Evolutionary conservation across 106 monocot genomes (phyloP).

Genomic region (Acorus gramineus): DNA sequence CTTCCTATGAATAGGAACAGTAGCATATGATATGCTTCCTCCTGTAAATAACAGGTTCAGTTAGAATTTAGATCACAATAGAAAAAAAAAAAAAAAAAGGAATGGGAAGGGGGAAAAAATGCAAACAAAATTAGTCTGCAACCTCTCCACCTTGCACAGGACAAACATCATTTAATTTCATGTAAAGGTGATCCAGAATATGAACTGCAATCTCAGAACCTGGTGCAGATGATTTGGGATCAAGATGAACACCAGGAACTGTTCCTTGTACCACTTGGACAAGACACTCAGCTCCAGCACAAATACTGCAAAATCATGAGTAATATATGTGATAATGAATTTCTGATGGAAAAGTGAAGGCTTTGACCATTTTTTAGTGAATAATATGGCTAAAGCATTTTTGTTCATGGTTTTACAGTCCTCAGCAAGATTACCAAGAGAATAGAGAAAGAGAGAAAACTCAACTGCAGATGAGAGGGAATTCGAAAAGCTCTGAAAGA

Average conservation of each 20-base stretch:
- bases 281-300: slow-evolving; percentile 69
- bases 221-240: slow-evolving; percentile 23
- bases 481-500: too few species aligned
- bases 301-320: slow-evolving; percentile 41
- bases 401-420: too few species aligned
- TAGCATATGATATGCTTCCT: slow-evolving; percentile 79
- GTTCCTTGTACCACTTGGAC: slow-evolving; percentile 50
- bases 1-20: slow-evolving; percentile 50
- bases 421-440: too few species aligned
- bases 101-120: background rate
- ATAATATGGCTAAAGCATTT: too few species aligned
- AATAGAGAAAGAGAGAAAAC: too few species aligned
- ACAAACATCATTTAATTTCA: slow-evolving; percentile 64
- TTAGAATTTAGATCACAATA: slow-evolving; percentile 11
- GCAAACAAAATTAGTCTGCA: slow-evolving; percentile 13
- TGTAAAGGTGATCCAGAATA: slow-evolving; percentile 70
- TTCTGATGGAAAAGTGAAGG: background rate
- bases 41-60: slow-evolving; percentile 30
- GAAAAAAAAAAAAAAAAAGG: slow-evolving; percentile 6
- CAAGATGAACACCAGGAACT: slow-evolving; percentile 44
- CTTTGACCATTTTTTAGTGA: too few species aligned
- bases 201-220: slow-evolving; percentile 48
- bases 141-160: slow-evolving; percentile 89
- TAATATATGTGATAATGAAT: slow-evolving; percentile 3
- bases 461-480: too few species aligned